phyloP scores from a whole-genome alignment of 2,329 filamentous ascomycete genomes.

The Ustulina deusta region DNA sequence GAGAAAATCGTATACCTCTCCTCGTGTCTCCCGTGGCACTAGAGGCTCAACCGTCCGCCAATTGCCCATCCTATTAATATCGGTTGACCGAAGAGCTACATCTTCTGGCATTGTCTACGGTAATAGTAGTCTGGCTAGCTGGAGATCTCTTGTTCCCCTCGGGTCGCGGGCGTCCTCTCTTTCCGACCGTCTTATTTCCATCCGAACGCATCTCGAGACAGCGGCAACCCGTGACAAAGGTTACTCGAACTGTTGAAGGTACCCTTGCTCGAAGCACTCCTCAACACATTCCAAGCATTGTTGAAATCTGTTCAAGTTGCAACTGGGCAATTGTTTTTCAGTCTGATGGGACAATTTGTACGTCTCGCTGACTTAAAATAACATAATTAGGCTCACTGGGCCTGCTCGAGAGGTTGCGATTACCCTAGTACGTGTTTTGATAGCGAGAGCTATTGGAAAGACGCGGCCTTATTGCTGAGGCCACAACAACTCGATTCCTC shows the following conservation, averaged over 20 bases:
- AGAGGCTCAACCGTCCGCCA: slow-evolving; percentile 43
- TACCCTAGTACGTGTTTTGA: slow-evolving; percentile 16
- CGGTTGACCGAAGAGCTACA: slow-evolving; percentile 47
- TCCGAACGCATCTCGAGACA: slow-evolving; percentile 21
- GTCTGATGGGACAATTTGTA: background rate
- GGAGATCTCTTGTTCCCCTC: slow-evolving; percentile 56
- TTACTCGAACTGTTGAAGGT: slow-evolving; percentile 30
- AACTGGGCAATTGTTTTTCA: background rate
- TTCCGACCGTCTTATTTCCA: slow-evolving; percentile 29
- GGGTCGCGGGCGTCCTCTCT: slow-evolving; percentile 70
- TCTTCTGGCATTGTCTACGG: slow-evolving; percentile 54
- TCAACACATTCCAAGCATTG: background rate
- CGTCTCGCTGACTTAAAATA: slow-evolving; percentile 24
- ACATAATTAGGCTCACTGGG: slow-evolving; percentile 20
- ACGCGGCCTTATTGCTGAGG: slow-evolving; percentile 38
- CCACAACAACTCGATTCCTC: slow-evolving; percentile 36
- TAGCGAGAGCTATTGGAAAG: slow-evolving; percentile 31
- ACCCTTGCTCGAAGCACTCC: slow-evolving; percentile 22
- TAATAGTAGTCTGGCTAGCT: slow-evolving; percentile 60
- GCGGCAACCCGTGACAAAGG: slow-evolving; percentile 15
- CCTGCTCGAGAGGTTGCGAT: slow-evolving; percentile 18
- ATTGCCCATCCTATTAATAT: slow-evolving; percentile 41
- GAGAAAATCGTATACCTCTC: slow-evolving; percentile 41
- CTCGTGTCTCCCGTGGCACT: slow-evolving; percentile 50
- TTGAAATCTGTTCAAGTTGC: slow-evolving; percentile 4